Percentiles rank a stretch among this genome's conserved stretches.
These are phyloP conservation scores for Xylariaceae sp. DNA, from an alignment of 2,329 filamentous ascomycete genomes.

Conservation along the genomic window DNA sequence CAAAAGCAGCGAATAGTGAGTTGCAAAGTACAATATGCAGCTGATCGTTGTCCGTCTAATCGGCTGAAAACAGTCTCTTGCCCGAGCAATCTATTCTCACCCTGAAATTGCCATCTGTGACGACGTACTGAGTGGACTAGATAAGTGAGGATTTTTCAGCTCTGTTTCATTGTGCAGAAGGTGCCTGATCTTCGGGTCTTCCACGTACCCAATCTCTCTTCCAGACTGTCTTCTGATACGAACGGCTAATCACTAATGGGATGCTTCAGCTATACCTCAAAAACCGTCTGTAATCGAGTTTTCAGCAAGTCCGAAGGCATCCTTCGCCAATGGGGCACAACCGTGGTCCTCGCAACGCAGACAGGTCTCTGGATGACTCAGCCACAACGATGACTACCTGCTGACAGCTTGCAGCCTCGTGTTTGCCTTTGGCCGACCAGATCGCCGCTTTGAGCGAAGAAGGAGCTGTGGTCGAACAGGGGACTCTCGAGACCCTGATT, in stretches of 20 bases:
- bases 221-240: no score
- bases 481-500: constrained; percentile 4
- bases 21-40: background rate
- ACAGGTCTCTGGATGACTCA: background rate
- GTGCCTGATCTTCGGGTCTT: no score
- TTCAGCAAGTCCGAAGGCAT: constrained; percentile 4
- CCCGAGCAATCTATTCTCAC: constrained; percentile 6
- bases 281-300: constrained; percentile 2
- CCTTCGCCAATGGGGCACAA: constrained; percentile 2
- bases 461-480: constrained; percentile 6
- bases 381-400: background rate
- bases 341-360: constrained; percentile 9
- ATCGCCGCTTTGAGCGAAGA: constrained; percentile 3
- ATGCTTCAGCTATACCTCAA: background rate
- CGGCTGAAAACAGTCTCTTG: constrained; percentile 4
- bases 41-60: constrained; percentile 1
- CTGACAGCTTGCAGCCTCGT: constrained; percentile 3
- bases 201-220: no score
- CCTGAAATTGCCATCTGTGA: constrained; percentile 6
- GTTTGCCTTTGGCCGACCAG: constrained; percentile 5
- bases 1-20: constrained; percentile 16
- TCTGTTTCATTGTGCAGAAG: no score
- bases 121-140: constrained; percentile 6
- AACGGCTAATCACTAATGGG: no score
- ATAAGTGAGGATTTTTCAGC: constrained; percentile 5